Conservation (phyloP, 1,139 yeast genomes). For the Pichia terricola region DNA sequence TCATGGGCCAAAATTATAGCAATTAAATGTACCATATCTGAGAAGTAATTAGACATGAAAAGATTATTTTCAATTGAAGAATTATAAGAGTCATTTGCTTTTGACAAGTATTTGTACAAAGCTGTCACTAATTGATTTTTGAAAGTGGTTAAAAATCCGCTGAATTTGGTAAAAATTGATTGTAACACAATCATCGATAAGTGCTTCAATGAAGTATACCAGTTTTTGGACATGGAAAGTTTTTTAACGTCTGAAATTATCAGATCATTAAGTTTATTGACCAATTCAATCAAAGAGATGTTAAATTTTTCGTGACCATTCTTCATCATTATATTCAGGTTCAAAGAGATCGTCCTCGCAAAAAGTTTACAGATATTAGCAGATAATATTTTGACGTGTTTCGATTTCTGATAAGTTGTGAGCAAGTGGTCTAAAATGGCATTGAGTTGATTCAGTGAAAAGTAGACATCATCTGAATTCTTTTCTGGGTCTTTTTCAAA, state of each 20-base stretch:
- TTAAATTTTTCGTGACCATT: conserved; percentile 24
- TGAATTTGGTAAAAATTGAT: conserved; percentile 21
- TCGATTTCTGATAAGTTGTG: conserved; percentile 13
- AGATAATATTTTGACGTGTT: conserved; percentile 17
- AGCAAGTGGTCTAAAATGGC: conserved; percentile 14
- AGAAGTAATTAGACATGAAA: conserved; percentile 24
- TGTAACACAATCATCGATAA: conserved; percentile 22
- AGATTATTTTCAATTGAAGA: conserved; percentile 21
- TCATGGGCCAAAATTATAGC: conserved; percentile 23
- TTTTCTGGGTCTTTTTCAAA: not conserved
- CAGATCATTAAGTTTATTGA: conserved; percentile 17
- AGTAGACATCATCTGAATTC: conserved; percentile 22
- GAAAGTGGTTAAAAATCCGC: conserved; percentile 25
- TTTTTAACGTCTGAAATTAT: conserved; percentile 18
- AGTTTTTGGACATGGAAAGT: conserved; percentile 23
- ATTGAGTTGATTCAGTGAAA: conserved; percentile 17
- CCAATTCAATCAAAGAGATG: conserved; percentile 22
- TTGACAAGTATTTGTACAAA: conserved; percentile 23
- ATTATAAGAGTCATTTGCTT: conserved; percentile 25
- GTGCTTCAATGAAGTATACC: conserved; percentile 24
- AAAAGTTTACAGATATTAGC: conserved; percentile 18
- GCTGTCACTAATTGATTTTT: conserved; percentile 20
- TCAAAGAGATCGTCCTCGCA: conserved; percentile 15
- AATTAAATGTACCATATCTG: conserved; percentile 20
- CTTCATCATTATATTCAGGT: conserved; percentile 20